Evolutionary conservation across 2,329 filamentous ascomycete species (phyloP).

Genomic region (Pyricularia pennisetigena): DNA sequence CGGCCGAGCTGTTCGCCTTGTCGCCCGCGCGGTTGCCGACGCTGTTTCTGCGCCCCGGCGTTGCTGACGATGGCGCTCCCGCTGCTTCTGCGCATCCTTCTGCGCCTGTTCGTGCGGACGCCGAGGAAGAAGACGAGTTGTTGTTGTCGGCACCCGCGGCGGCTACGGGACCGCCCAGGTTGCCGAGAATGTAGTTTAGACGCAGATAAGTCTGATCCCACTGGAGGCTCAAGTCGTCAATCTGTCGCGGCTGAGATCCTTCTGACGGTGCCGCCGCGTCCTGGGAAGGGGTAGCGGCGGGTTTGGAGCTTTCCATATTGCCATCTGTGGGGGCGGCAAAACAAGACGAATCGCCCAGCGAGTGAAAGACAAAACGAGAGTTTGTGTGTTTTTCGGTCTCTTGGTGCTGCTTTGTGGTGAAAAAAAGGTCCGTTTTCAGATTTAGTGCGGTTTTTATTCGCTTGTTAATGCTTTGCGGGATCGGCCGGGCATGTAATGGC

Average conservation of each 20-base stretch:
- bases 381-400: background rate
- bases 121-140: background rate
- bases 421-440: background rate
- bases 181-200: constrained; percentile 13
- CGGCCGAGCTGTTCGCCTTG: constrained; percentile 3
- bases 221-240: constrained; percentile 11
- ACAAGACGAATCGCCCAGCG: background rate
- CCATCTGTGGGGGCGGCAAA: background rate
- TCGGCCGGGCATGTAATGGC: background rate
- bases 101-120: background rate
- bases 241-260: background rate
- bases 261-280: background rate
- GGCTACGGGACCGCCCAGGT: constrained; percentile 9
- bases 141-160: background rate
- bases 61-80: background rate
- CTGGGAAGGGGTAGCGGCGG: background rate
- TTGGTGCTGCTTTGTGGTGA: background rate
- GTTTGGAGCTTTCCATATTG: background rate
- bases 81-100: background rate
- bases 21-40: constrained; percentile 4
- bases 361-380: background rate
- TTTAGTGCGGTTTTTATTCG: background rate
- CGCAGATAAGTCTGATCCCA: constrained; percentile 17
- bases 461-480: background rate
- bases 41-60: background rate